These are phyloP conservation scores for Trichomonascus vanleenenianus DNA, from an alignment of 805 yeast species.

Conservation along the genomic window DNA sequence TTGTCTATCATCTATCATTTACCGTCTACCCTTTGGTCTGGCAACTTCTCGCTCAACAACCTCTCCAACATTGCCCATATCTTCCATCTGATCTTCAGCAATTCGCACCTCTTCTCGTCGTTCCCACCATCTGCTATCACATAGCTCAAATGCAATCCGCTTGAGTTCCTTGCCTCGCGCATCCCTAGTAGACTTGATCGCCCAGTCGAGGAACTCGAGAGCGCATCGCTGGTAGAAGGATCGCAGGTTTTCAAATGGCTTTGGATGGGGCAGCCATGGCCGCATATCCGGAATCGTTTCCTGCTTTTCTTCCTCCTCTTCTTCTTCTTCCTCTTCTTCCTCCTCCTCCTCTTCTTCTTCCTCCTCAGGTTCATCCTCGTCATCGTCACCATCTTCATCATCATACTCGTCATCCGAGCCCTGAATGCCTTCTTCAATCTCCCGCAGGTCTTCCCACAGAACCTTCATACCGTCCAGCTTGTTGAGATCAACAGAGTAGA, in stretches of 20 bases:
- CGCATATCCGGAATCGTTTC: conserved; percentile 80
- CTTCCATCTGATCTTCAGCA: conserved; percentile 85
- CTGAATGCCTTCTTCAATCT: conserved; percentile 40
- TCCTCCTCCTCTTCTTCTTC: conserved; percentile 37
- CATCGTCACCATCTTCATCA: conserved; percentile 69
- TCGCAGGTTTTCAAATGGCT: conserved; percentile 79
- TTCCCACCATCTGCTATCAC: conserved; percentile 98
- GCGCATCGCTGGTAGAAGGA: conserved; percentile 83
- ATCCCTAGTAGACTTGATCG: conserved; percentile 74
- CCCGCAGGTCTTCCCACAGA: conserved; percentile 77
- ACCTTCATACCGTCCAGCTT: conserved; percentile 82
- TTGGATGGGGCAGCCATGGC: conserved; percentile 97
- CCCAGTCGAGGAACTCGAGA: conserved; percentile 85
- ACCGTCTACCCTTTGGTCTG: conserved; percentile 7
- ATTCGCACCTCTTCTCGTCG: conserved; percentile 86
- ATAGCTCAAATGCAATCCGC: conserved; percentile 79
- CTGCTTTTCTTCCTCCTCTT: conserved; percentile 50
- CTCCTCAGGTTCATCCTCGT: conserved; percentile 49
- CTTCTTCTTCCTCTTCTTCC: conserved; percentile 61
- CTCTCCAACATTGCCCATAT: conserved; percentile 84
- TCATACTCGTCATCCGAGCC: conserved; percentile 45
- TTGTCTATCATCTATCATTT: not conserved
- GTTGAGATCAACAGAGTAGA: conserved; percentile 79
- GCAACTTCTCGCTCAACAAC: conserved; percentile 59
- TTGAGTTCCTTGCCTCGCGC: conserved; percentile 86